Base-by-base conservation (phyloP, 1,284 basidiomycete species). In the Mycocalia duriaeana region DNA sequence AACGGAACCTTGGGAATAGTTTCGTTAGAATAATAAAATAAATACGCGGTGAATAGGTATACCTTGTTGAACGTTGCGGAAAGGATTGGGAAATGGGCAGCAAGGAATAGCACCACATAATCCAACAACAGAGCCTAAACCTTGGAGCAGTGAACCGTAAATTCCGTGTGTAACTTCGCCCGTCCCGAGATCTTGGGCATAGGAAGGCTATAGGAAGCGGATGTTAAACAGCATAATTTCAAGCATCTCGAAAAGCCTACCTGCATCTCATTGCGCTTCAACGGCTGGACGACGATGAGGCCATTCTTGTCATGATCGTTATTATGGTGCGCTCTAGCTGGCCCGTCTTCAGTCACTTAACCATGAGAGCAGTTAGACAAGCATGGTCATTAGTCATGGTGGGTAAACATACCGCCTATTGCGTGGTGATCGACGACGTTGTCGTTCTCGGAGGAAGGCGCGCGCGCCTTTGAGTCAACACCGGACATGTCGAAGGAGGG, bases 221-320 rank as follows among this genome's bases (percentile, higher is more conserved):
- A 48, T 68, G 57, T 50, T 23, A 39, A 28, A 37, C 20, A 22
- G 25, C 47, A 41, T 25, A 5, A 1, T 28, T 42, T 20, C 31
- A 14, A 39, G 48, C 43, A 9, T 19, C 70, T 46, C 51, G 25
- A 25, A 5, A 35, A 11, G 22, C 45, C 28, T 31, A 84, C 82
- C 80, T 92, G 90, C 90, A 92, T 91, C 69, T 93, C 90, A 43
- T 76, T 77, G 50, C 80, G 78, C 68, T 82, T 88, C 62, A 93
- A 70, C 2, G 91, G 90, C 61, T 93, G 88, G 6, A 93, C 90
- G 50, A 70, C 72, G 53, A 91, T 85, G 60, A 85, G 60, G 45
- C 70, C 67, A 2, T 50, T 37, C 41, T 56, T 59, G 9, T 47
- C 41, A 20, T 24, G 34, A 31, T 49, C 43, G 8, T 37, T 53